These are phyloP conservation scores for Fraxinus excelsior DNA, from an alignment of 257 asterid genomes.

Conservation along the genomic window DNA sequence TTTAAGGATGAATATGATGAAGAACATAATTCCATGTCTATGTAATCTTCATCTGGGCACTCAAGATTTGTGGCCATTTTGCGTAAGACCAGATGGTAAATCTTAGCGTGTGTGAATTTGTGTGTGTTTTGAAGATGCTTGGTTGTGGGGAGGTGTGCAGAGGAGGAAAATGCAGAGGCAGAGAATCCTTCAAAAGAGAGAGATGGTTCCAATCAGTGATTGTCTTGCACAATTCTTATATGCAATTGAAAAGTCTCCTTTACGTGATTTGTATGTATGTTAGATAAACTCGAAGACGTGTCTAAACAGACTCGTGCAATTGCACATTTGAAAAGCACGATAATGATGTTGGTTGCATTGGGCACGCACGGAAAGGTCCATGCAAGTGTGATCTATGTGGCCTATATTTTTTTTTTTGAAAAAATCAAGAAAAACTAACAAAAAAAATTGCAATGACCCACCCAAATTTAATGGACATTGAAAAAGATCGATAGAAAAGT, in stretches of 20 bases:
- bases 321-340: no score
- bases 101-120: neutral
- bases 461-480: neutral
- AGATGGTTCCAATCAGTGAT: constrained; percentile 46
- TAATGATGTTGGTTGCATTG: no score
- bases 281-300: no score
- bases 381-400: no score
- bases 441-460: no score
- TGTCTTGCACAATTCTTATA: neutral
- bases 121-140: constrained; percentile 22
- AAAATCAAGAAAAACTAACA: no score
- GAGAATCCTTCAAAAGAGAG: constrained; percentile 52
- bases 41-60: constrained; percentile 54
- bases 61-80: constrained; percentile 35
- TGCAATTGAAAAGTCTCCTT: neutral
- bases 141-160: constrained; percentile 43
- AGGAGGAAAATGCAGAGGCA: constrained; percentile 28
- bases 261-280: neutral
- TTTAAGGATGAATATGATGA: constrained; percentile 5
- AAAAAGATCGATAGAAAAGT: neutral
- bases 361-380: no score
- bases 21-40: constrained; percentile 43
- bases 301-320: no score
- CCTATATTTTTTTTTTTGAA: no score
- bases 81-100: neutral